Percentiles rank a stretch among this genome's conserved stretches.
Evolutionary conservation across 108 stramenopile genomes (phyloP).

Genomic region (Asterionellopsis glacialis): DNA sequence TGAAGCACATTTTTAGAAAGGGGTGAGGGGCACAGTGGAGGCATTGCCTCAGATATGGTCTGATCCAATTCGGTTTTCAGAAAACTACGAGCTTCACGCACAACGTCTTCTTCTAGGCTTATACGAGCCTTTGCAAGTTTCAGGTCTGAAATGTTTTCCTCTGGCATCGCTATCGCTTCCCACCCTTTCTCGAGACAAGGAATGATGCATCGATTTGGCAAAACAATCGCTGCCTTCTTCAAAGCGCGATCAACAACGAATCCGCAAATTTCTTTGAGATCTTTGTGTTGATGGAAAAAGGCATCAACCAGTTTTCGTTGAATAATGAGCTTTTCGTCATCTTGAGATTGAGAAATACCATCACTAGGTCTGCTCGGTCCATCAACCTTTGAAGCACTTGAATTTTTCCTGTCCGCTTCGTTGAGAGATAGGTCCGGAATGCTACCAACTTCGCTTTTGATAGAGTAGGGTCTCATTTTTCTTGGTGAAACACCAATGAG

Average conservation of each 20-base stretch:
- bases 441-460: constrained; percentile 14
- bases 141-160: too few species aligned
- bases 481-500: constrained; percentile 11
- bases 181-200: background rate
- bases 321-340: constrained; percentile 16
- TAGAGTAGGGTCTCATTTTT: constrained; percentile 53
- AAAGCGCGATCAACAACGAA: constrained; percentile 40
- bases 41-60: too few species aligned
- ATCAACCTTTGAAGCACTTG: background rate
- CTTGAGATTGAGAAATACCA: background rate
- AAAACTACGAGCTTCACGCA: too few species aligned
- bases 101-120: too few species aligned
- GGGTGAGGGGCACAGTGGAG: too few species aligned
- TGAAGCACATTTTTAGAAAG: too few species aligned
- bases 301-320: constrained; percentile 53
- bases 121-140: too few species aligned
- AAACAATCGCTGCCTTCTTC: constrained; percentile 22
- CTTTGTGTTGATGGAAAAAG: constrained; percentile 81
- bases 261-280: constrained; percentile 60
- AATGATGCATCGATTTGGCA: background rate
- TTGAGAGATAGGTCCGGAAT: too few species aligned
- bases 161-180: too few species aligned
- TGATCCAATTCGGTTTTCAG: too few species aligned
- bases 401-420: background rate
- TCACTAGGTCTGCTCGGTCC: background rate